Percentiles rank a stretch among this genome's conserved stretches.
These are phyloP conservation scores for Nitzschia sp. DNA, from an alignment of 108 stramenopile species.

Conservation along the genomic window DNA sequence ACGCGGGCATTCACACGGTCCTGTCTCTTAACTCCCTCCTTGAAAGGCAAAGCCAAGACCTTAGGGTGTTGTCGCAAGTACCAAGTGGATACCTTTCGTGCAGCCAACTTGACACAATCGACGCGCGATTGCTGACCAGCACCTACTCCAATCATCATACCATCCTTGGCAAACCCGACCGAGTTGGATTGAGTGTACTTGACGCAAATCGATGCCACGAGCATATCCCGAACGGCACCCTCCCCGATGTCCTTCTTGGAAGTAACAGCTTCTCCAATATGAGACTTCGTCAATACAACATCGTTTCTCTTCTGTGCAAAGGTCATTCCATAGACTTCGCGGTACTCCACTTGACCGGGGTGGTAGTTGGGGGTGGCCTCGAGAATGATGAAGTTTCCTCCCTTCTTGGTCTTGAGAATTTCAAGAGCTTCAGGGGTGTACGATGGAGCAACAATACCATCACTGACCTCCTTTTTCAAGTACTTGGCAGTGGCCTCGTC, in stretches of 20 bases:
- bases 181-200: conserved; percentile 99
- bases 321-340: conserved; percentile 97
- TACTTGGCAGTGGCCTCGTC: conserved; percentile 95
- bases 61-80: conserved; percentile 97
- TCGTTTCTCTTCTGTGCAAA: conserved; percentile 97
- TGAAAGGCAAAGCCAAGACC: conserved; percentile 92
- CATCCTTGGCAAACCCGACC: conserved; percentile 94
- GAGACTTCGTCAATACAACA: conserved; percentile 67
- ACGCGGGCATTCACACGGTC: conserved; percentile 98
- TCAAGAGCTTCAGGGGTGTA: conserved; percentile 94
- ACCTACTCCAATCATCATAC: conserved; percentile 99
- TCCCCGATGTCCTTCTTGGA: conserved; percentile 59
- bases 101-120: conserved; percentile 99
- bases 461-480: conserved; percentile 94
- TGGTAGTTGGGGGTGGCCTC: conserved; percentile 82
- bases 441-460: conserved; percentile 99
- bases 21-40: conserved; percentile 93
- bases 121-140: conserved; percentile 99
- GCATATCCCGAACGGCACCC: conserved; percentile 94
- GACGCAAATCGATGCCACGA: conserved; percentile 94
- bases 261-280: conserved; percentile 73
- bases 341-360: conserved; percentile 90
- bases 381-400: conserved; percentile 96
- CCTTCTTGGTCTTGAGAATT: conserved; percentile 96
- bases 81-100: conserved; percentile 95